Base-by-base conservation (phyloP, 73 alveolate genomes). In the Paraurostyla sp. region DNA sequence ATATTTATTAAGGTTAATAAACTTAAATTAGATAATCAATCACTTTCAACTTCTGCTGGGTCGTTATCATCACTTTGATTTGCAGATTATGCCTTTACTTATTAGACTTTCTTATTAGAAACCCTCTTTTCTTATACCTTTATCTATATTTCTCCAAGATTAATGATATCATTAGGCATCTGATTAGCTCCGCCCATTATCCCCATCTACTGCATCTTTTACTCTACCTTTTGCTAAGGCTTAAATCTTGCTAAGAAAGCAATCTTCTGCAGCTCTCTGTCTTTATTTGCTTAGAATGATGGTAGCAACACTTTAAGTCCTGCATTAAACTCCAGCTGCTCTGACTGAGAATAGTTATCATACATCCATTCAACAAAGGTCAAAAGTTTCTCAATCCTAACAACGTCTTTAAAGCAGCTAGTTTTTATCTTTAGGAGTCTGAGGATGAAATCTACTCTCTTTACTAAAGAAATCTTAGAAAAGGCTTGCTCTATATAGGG, bases 311-410 rank as follows among this genome's bases (percentile, higher is more conserved):
- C 13, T 45, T 73, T 73, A n/a, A 73, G 32, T 4, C 27, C 4
- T 2, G 86, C 71, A 27, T 73, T 42, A 3, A 73, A 36, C 25
- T 48, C 51, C 27, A 73, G 27, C 11, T 73, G 6, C n/a, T 43
- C 86, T 36, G 9, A 25, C 6, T 51, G 0, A 7, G 16, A 7
- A 43, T 65, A 38, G 38, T 65, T 65, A 11, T 73, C 86, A 73
- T 73, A 48, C 65, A 73, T 73, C 86, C 86, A 73, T 46, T 73
- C 86, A 16, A 73, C 65, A 45, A 73, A 73, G 1, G 71, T 48
- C 0, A 73, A 29, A 0, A 73, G 16, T 48, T 43, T 43, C 15
- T 51, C 54, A 1, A 73, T 48, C 0, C 71, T 22, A 18, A 73
- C 20, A 4, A 73, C 71, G 30, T 73, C 86, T 29, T 48, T 49